Evolutionary conservation across 345 rosid genomes (phyloP), one percentile per base, ranked within the genome.

Genomic region (Eutrema yunnanense): DNA sequence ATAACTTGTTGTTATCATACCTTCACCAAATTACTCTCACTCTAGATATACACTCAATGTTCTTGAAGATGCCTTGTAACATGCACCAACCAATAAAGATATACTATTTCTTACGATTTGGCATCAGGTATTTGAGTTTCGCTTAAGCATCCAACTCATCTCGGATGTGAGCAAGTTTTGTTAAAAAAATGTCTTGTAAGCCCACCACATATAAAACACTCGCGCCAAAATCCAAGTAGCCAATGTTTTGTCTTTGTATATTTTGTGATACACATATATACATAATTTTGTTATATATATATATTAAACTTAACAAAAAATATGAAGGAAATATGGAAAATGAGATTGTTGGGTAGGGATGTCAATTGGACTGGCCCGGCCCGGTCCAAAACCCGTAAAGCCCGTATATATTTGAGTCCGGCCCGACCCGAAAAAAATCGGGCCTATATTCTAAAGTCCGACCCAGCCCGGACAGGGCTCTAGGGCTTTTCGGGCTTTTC

Each of bases 61-160:
- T 60, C n/a, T 50, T 67, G 43, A 74, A 74, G 78, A 43, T 44
- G 57, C 73, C 62, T 51, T 34, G 69, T 60, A 69, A 67, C 73
- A 67, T 42, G 67, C 67, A 67, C 33, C 68, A 51, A 47, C 63
- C 62, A 49, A 59, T 43, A 14, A 33, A 55, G 12, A 37, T 65
- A 54, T 44, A 51, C 8, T 16, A 1, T 16, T 47, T 13, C 6
- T 62, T 51, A 8, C 47, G 30, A 19, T 16, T 49, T 42, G 40
- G 32, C 38, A 53, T 34, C 12, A 36, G 8, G 10, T 53, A 42
- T 12, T 2, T 27, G 71, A 65, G 38, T 42, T 52, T 63, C 41
- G 16, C 13, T 52, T 11, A 62, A 61, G 57, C 62, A 10, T 62
- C 61, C 34, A 10, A 10, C 44, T 61, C 57, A 9, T 44, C 10